Evolutionary conservation across 2,329 filamentous ascomycete genomes (phyloP), one percentile per base, ranked within the genome.

Genomic region (Xylariaceae sp.): DNA sequence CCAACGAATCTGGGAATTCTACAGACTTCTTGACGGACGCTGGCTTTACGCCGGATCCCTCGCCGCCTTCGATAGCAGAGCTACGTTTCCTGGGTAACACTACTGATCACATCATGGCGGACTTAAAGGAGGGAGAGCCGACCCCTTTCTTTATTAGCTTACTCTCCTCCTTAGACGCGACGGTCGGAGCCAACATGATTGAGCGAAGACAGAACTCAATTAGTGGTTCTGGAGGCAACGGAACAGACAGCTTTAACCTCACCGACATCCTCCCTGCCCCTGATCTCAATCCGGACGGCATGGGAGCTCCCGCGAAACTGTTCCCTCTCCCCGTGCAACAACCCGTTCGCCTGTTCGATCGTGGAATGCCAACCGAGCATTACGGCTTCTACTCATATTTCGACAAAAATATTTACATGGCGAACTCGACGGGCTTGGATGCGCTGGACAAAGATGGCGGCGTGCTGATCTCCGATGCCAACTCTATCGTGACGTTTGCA

Each of bases 301-400:
- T 83, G 2, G 85, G 88, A 0, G 81, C 82, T 1, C 71, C 85
- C 0, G 87, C 88, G 3, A 77, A 77, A 8, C 72, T 96, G 51
- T 79, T 93, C 37, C 87, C 90, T 0, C 72, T 78, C 6, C 79
- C 86, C 0, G 68, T 74, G 1, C 80, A 85, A 48, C 93, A 97
- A 59, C 92, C 89, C 0, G 73, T 97, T 11, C 81, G 87, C 2
- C 77, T 97, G 1, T 97, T 84, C 64, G 88, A 97, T 64, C 86
- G 90, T 17, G 90, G 86, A 16, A 73, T 86, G 22, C 70, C 77
- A 2, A 85, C 84, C 0, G 92, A 97, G 64, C 89, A 95, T 67
- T 96, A 94, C 65, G 89, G 88, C 2, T 96, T 96, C 69, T 96
- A 95, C 69, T 87, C 80, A 1, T 94, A 95, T 72, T 97, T 87